These are phyloP conservation scores for Amorphotheca resinae DNA, from an alignment of 495 filamentous ascomycete genomes.

Conservation along the genomic window DNA sequence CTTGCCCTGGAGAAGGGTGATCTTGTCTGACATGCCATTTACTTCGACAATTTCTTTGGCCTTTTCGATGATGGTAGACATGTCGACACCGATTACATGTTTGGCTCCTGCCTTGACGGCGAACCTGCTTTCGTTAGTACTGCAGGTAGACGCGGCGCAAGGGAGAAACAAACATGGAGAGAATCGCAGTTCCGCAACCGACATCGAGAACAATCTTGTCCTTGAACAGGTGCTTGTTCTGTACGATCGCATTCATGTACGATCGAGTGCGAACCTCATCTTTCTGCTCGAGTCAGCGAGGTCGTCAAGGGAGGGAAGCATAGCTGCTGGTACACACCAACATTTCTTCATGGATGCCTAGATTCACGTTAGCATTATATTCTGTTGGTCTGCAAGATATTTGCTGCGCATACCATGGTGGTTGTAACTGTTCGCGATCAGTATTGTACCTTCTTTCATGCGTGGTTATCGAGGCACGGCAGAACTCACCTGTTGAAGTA, in stretches of 20 bases:
- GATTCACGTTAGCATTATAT: conserved; percentile 13
- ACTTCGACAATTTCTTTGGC: conserved; percentile 72
- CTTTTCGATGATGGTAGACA: conserved; percentile 84
- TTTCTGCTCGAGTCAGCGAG: conserved; percentile 46
- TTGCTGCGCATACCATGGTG: conserved; percentile 63
- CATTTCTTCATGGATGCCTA: conserved; percentile 97
- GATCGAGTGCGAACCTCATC: conserved; percentile 93
- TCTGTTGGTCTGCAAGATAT: neutral
- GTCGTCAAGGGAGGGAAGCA: conserved; percentile 6
- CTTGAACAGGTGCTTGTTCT: conserved; percentile 83
- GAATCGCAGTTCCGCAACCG: conserved; percentile 83
- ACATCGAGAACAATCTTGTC: conserved; percentile 87
- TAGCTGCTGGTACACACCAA: conserved; percentile 50
- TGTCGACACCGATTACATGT: conserved; percentile 86
- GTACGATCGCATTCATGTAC: conserved; percentile 93
- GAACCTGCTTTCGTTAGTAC: conserved; percentile 38
- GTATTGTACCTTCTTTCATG: conserved; percentile 3
- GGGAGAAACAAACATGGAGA: conserved; percentile 53
- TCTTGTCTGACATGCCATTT: conserved; percentile 68
- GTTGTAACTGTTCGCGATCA: conserved; percentile 57
- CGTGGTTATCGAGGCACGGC: too few species aligned
- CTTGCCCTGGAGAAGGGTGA: conserved; percentile 74
- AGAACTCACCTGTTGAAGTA: conserved; percentile 87
- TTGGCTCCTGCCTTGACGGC: conserved; percentile 81
- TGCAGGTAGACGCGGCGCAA: neutral